Base-by-base conservation (phyloP, 1,284 basidiomycete species). In the Xerocomus nothofagi region DNA sequence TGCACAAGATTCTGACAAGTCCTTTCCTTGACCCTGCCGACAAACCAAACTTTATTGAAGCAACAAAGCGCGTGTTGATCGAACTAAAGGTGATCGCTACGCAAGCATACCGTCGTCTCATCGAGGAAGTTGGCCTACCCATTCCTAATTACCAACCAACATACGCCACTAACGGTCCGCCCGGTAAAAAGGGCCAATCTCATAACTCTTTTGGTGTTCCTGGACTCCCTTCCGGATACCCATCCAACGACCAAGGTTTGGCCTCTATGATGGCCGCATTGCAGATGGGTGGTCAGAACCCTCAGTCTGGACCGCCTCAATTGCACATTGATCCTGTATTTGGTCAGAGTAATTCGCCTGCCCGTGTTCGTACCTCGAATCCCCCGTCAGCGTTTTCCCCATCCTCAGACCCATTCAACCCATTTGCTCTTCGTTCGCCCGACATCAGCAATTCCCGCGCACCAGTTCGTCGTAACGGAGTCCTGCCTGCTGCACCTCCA, bases 91-190 rank as follows among this genome's bases (percentile, higher is more conserved):
- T 93, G 33, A 88, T 91, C 41, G 85, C 87, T 21, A 92, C 91
- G 5, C 91, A 93, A 60, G 91, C 93, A n/a, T 97, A 98, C 66
- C 84, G 93, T 52, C 82, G 91, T 46, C 76, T 98, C 41, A 91
- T 96, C 49, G 92, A 97, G 68, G 93, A 96, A 71, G 91, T 97
- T 56, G 94, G 94, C 11, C 72, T 98, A 41, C 91, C 92, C 7
- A 86, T 93, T 33, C 90, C 91, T 45, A 90, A 85, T 72, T 84
- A 88, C 71, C 86, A 89, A 67, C 84, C 88, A 9, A 83, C 84
- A 18, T 91, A 88, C 67, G 74, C 80, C 14, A 80, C 78, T 53
- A 84, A 81, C 54, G 73, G 81, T 47, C 80, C 84, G 6, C 74
- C 80, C 29, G 80, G 82, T 47, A 88, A 89, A 71, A 88, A 88